Conservation (phyloP, 2,329 filamentous ascomycete species). For the Diplodia corticola region DNA sequence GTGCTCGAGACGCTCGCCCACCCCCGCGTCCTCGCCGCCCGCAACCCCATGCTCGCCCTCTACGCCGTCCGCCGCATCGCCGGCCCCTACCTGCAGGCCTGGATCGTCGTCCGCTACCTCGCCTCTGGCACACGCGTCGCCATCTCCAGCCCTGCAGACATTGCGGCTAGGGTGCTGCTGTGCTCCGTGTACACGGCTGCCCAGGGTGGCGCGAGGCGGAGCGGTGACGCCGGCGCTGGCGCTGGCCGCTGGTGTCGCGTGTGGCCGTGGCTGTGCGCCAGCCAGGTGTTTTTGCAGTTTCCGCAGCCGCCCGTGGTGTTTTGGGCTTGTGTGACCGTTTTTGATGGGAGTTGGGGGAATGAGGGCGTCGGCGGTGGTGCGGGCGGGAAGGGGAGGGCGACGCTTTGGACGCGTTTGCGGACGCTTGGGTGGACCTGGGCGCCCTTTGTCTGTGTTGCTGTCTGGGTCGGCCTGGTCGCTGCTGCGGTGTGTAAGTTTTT, state of each 20-base stretch:
- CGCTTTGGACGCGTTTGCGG: too few species aligned
- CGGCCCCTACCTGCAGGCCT: background rate
- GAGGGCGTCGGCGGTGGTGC: too few species aligned
- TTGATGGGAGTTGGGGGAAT: background rate
- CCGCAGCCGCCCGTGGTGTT: background rate
- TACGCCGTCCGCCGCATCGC: constrained; percentile 34
- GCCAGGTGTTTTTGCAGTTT: constrained; percentile 7
- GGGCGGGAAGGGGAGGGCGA: background rate
- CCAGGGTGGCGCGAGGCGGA: background rate
- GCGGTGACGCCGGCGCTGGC: background rate
- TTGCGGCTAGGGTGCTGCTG: background rate
- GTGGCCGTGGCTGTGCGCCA: background rate
- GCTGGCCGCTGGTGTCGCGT: background rate
- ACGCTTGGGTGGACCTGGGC: background rate
- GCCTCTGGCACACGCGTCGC: background rate
- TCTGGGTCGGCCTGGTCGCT: background rate
- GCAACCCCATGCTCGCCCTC: constrained; percentile 39
- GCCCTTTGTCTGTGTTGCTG: background rate
- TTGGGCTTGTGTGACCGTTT: background rate
- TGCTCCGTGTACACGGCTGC: background rate
- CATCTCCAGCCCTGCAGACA: background rate
- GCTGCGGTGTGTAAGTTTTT: background rate
- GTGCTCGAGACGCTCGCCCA: constrained; percentile 42
- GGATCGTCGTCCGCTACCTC: background rate
- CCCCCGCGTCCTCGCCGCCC: constrained; percentile 38